Evolutionary conservation across 2,329 filamentous ascomycete species (phyloP).

Genomic region (Sporothrix humicola): DNA sequence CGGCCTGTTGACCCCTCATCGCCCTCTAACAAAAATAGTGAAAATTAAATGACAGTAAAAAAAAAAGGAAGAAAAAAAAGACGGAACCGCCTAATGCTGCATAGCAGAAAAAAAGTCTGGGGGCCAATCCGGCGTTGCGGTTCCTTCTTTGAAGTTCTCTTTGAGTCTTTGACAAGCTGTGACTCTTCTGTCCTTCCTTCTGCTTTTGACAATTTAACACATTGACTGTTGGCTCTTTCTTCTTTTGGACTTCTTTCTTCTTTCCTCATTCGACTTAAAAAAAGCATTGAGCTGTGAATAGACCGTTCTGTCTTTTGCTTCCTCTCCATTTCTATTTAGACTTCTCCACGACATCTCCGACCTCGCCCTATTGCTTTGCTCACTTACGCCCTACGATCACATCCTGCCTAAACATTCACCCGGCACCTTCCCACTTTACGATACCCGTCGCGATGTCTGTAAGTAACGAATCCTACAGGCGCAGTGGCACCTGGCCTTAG

Average conservation of each 20-base stretch:
- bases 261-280: not conserved
- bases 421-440: conserved; percentile 5
- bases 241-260: not conserved
- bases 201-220: not conserved
- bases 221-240: not conserved
- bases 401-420: not conserved
- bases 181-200: conserved; percentile 4
- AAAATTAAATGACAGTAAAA: not conserved
- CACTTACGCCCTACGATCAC: not conserved
- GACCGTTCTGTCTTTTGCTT: not conserved
- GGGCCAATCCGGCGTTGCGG: not conserved
- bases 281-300: conserved; percentile 42
- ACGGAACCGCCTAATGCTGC: not conserved
- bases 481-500: too few relatives aligned
- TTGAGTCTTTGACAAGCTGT: conserved; percentile 34
- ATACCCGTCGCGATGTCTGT: conserved; percentile 20
- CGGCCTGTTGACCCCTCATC: not conserved
- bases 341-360: not conserved
- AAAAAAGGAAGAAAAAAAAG: not conserved
- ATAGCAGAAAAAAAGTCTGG: conserved; percentile 19
- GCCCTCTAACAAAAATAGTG: not conserved
- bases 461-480: conserved; percentile 4
- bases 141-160: conserved; percentile 24
- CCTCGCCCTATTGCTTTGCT: not conserved
- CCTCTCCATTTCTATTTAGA: conserved; percentile 6